Evolutionary conservation across 2,329 filamentous ascomycete genomes (phyloP), one percentile per base, ranked within the genome.

Genomic region (Fusarium globosum): DNA sequence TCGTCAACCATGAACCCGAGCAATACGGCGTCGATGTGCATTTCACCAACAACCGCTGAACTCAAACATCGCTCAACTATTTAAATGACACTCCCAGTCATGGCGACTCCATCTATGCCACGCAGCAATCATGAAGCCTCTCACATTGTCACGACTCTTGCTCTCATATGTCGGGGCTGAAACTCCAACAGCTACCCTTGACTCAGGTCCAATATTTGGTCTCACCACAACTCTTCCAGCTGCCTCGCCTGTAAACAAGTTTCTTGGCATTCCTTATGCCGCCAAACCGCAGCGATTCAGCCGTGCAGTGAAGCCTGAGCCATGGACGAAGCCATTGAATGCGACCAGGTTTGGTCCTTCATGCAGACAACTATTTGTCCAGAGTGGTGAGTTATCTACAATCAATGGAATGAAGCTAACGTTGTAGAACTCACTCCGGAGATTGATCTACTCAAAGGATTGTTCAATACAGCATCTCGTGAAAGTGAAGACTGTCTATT

Each of bases 401-500:
- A 30, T 13, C 12, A 12, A 30, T 30, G 11, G 30, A 30, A 30
- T 13, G 30, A 30, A 20, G 28, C 49, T 52, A 21, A 41, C 21
- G 1, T 26, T 16, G 35, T 35, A 79, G 76, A 75, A 45, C 52
- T 79, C 26, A 69, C 72, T 0, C 70, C 77, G 0, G 57, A 66
- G 6, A n/a, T 69, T 4, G 72, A 79, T 3, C 48, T 79, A 1
- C 38, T 78, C 6, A 57, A 73, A 20, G 43, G 56, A 4, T 30
- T 80, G 4, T 79, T 78, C 30, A 73, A 71, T 20, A 62, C 39
- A 4, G 65, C 69, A 13, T 21, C 74, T 2, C 52, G 63, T 9
- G 75, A 79, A 55, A 80, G 79, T 21, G 76, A 80, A 51, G 78
- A 80, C 36, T 80, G 77, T 23, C 73, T 81, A 9, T 76, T 65